phyloP scores from a whole-genome alignment of 2,329 filamentous ascomycete genomes.

The Nemania sp. region DNA sequence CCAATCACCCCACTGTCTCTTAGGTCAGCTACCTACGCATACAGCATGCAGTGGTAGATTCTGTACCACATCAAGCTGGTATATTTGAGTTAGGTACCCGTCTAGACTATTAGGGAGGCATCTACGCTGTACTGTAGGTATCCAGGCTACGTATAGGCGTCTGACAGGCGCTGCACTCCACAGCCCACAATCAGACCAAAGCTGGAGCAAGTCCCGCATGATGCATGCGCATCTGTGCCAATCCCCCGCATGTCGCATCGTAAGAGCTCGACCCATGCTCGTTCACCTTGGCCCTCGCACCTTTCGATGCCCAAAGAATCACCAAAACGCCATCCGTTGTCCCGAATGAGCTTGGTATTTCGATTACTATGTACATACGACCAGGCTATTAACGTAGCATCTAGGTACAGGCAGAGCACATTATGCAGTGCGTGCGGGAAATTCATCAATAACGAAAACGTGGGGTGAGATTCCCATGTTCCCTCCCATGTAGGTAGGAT shows the following conservation, averaged over 20 bases:
- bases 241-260: no score
- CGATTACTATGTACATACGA: background rate
- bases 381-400: background rate
- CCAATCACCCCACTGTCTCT: background rate
- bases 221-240: no score
- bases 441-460: background rate
- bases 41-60: no score
- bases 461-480: background rate
- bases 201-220: conserved; percentile 21
- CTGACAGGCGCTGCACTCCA: conserved; percentile 11
- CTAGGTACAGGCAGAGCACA: background rate
- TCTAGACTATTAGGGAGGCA: no score
- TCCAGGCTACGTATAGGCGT: background rate
- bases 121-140: background rate
- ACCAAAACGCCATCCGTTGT: conserved; percentile 28
- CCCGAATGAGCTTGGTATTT: conserved; percentile 9
- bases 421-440: background rate
- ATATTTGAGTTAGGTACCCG: background rate
- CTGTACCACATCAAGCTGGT: no score
- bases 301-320: conserved; percentile 25
- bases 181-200: conserved; percentile 8
- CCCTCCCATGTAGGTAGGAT: background rate
- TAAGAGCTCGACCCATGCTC: conserved; percentile 38
- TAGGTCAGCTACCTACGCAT: no score
- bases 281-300: conserved; percentile 15